A percentile compares a stretch with the other conserved stretches of the same genome.
Conservation (phyloP, 352 stramenopile species). For the Pythium scleroteichum region DNA sequence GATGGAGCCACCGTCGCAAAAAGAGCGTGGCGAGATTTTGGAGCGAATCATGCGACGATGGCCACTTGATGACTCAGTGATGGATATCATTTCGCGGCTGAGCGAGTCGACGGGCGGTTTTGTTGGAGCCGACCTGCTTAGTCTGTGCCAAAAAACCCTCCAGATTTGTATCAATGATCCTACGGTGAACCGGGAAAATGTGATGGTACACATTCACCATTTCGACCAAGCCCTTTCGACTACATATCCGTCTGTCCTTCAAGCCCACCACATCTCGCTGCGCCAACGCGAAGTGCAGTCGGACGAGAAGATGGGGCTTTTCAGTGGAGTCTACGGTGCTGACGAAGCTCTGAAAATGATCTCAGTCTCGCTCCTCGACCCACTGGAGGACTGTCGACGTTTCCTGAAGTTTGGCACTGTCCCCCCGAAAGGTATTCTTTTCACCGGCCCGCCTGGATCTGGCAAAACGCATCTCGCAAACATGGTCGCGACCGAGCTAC, state of each 20-base stretch:
- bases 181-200: background rate
- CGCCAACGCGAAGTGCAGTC: constrained; percentile 20
- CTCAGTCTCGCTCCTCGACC: constrained; percentile 96
- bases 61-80: constrained; percentile 33
- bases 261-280: constrained; percentile 93
- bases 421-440: constrained; percentile 96
- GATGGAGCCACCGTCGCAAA: constrained; percentile 93
- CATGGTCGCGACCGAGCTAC: constrained; percentile 61
- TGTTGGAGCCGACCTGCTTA: constrained; percentile 84
- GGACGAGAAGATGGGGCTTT: constrained; percentile 20
- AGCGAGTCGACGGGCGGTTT: constrained; percentile 96
- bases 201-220: constrained; percentile 32
- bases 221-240: constrained; percentile 89
- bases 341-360: constrained; percentile 96
- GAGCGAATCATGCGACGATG: constrained; percentile 90
- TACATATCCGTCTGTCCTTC: constrained; percentile 95
- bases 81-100: constrained; percentile 87
- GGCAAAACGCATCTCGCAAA: constrained; percentile 97
- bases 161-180: constrained; percentile 62
- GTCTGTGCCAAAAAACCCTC: constrained; percentile 71
- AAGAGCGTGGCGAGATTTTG: constrained; percentile 91
- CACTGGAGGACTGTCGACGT: constrained; percentile 93
- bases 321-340: constrained; percentile 94
- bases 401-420: constrained; percentile 98
- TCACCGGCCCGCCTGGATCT: constrained; percentile 98